Conservation (phyloP, 139 green algal genomes). For the Micractinium conductrix region DNA sequence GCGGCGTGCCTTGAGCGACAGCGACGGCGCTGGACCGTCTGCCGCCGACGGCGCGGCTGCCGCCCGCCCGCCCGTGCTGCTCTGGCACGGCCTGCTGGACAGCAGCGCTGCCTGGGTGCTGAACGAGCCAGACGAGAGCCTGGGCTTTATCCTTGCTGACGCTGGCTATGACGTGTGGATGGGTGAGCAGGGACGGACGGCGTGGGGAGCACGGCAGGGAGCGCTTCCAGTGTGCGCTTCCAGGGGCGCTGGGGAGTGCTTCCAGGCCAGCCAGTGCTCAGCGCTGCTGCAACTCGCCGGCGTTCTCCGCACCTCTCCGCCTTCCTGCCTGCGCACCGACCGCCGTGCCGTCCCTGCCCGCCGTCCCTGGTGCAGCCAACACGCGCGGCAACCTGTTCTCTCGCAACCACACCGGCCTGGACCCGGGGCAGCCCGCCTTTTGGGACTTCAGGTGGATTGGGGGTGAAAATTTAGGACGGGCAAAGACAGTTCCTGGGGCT, state of each 20-base stretch:
- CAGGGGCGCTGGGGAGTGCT: too few species aligned
- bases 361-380: conserved; percentile 49
- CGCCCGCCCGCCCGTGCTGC: conserved; percentile 63
- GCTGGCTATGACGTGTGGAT: conserved; percentile 57
- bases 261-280: too few species aligned
- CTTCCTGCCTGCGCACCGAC: too few species aligned
- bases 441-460: conserved; percentile 73
- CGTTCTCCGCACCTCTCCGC: too few species aligned
- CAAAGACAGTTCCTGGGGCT: too few species aligned
- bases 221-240: too few species aligned
- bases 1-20: neutral
- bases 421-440: conserved; percentile 49
- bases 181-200: neutral
- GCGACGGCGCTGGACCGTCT: too few species aligned
- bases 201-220: too few species aligned
- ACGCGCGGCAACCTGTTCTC: conserved; percentile 63
- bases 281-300: too few species aligned
- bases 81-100: conserved; percentile 86
- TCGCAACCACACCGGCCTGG: conserved; percentile 63
- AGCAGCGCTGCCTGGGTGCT: conserved; percentile 72
- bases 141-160: conserved; percentile 87
- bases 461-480: too few species aligned
- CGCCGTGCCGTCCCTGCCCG: too few species aligned
- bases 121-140: conserved; percentile 64
- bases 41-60: neutral